Conservation (phyloP, 495 filamentous ascomycete genomes). For the Xylaria bambusicola region DNA sequence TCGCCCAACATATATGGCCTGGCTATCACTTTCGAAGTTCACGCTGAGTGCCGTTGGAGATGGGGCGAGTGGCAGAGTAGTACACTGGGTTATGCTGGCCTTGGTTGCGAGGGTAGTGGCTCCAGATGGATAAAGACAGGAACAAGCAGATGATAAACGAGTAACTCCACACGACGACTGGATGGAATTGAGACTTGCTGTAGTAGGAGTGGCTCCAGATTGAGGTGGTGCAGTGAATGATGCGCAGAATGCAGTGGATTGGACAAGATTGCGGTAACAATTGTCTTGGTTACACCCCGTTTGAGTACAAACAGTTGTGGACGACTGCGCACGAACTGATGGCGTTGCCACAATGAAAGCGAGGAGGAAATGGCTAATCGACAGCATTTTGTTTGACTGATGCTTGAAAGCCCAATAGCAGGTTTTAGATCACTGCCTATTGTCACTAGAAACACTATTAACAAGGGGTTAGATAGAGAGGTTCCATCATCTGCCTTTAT, state of each 20-base stretch:
- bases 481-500: conserved; percentile 1
- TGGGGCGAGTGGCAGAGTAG: conserved; percentile 2
- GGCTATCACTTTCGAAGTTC: neutral
- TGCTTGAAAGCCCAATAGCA: neutral
- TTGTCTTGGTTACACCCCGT: conserved; percentile 11
- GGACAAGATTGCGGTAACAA: conserved; percentile 8
- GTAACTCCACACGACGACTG: conserved; percentile 11
- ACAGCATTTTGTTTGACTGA: neutral
- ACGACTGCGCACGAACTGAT: conserved; percentile 1
- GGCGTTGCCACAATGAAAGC: neutral
- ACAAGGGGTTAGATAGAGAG: too few species aligned
- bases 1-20: conserved; percentile 2
- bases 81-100: conserved; percentile 13
- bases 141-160: conserved; percentile 7
- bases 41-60: conserved; percentile 5
- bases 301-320: conserved; percentile 8
- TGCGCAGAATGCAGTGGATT: conserved; percentile 10
- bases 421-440: neutral
- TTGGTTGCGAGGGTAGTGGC: conserved; percentile 8
- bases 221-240: conserved; percentile 7
- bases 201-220: neutral
- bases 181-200: neutral
- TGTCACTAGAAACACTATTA: too few species aligned
- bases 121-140: conserved; percentile 6
- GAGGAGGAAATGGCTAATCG: neutral